A percentile compares a stretch with the other conserved stretches of the same genome.
These are phyloP conservation scores for Calonectria naviculata DNA, from an alignment of 2,329 filamentous ascomycete species.

Conservation along the genomic window DNA sequence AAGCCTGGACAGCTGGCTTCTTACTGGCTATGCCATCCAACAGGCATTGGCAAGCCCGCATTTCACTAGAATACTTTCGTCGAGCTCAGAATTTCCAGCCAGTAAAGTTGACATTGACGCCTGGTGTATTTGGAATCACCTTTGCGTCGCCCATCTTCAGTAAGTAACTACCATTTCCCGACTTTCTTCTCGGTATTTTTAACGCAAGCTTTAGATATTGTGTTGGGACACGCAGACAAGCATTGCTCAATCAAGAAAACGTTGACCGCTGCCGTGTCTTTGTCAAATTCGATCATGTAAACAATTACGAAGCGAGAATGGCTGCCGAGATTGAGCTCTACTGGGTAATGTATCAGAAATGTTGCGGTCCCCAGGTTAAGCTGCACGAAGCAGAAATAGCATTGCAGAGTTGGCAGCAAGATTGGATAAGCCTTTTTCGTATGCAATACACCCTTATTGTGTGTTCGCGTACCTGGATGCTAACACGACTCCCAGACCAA, in stretches of 20 bases:
- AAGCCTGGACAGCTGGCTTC: neutral
- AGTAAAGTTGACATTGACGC: slow-evolving; percentile 14
- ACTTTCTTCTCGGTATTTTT: neutral
- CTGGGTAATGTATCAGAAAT: slow-evolving; percentile 41
- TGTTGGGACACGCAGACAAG: slow-evolving; percentile 37
- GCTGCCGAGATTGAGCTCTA: slow-evolving; percentile 42
- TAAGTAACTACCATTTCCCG: neutral
- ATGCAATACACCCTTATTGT: neutral
- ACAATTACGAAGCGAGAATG: slow-evolving; percentile 42
- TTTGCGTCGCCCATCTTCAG: slow-evolving; percentile 42
- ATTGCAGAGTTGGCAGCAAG: slow-evolving; percentile 34
- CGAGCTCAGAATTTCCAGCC: neutral
- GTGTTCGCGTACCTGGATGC: neutral
- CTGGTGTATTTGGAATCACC: slow-evolving; percentile 43
- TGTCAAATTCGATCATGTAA: slow-evolving; percentile 13
- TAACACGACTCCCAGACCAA: slow-evolving; percentile 29
- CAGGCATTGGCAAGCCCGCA: neutral
- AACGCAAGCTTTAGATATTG: slow-evolving; percentile 32
- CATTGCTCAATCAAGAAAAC: slow-evolving; percentile 31
- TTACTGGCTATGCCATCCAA: neutral
- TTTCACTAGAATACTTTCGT: neutral
- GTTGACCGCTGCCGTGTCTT: slow-evolving; percentile 33
- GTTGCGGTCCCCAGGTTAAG: slow-evolving; percentile 16
- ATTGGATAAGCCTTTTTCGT: slow-evolving; percentile 38
- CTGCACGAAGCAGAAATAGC: slow-evolving; percentile 18